Evolutionary conservation across 73 alveolate genomes (phyloP).

Genomic region (Tetrahymena borealis): DNA sequence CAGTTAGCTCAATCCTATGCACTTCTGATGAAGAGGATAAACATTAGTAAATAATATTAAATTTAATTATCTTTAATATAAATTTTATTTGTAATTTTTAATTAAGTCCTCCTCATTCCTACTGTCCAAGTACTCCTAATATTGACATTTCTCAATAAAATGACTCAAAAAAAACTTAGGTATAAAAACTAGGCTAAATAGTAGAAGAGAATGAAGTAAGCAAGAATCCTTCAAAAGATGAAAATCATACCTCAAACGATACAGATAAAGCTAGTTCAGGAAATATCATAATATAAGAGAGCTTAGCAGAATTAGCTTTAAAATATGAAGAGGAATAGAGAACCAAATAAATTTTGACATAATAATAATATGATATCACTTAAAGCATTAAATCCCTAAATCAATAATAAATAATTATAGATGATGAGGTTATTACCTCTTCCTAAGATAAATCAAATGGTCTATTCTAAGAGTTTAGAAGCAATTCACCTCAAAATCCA

Average conservation of each 20-base stretch:
- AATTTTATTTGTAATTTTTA: background rate
- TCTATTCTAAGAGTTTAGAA: background rate
- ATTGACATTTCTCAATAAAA: background rate
- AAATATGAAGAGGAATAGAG: background rate
- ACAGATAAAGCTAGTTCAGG: background rate
- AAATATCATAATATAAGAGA: background rate
- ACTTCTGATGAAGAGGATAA: background rate
- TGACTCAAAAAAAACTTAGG: background rate
- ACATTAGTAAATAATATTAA: background rate
- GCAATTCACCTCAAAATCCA: background rate
- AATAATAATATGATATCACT: background rate
- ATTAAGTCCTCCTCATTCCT: background rate
- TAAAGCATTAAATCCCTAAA: background rate
- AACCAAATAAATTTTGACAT: background rate
- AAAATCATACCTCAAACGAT: background rate
- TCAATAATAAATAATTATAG: background rate
- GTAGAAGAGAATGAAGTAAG: background rate
- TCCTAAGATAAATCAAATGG: background rate
- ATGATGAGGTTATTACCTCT: background rate
- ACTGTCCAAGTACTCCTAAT: background rate
- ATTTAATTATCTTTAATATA: background rate
- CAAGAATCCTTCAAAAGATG: background rate
- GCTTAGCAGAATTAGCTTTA: background rate
- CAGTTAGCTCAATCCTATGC: background rate
- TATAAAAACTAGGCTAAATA: background rate